A percentile compares a stretch with the other conserved stretches of the same genome.
These are phyloP conservation scores for Sphenostylis stenocarpa DNA, from an alignment of 306 rosid genomes.

Conservation along the genomic window DNA sequence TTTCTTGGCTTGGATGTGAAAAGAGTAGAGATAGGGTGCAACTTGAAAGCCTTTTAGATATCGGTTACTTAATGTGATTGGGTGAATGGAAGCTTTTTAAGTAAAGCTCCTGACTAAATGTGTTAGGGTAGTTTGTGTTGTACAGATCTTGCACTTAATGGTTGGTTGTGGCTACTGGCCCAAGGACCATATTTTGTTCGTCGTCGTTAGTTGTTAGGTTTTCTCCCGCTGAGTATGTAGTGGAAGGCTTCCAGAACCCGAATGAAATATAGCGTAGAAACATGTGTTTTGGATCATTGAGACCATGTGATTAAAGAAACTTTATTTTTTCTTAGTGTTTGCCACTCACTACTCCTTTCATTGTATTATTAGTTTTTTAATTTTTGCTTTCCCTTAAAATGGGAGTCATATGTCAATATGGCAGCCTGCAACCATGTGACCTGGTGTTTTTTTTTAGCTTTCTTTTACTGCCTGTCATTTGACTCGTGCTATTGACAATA, in stretches of 20 bases:
- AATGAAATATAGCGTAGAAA: not conserved
- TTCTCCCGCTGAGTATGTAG: not conserved
- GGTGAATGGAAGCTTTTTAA: not conserved
- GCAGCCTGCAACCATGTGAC: no score
- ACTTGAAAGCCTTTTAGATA: not conserved
- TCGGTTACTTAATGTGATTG: not conserved
- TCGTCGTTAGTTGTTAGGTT: not conserved
- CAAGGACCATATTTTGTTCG: not conserved
- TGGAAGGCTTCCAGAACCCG: not conserved
- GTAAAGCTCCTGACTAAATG: not conserved
- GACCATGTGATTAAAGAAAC: not conserved
- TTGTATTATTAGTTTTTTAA: not conserved
- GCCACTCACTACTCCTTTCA: not conserved
- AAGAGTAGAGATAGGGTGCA: not conserved
- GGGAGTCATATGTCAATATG: no score
- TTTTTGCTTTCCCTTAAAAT: not conserved
- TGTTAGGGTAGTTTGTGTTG: not conserved
- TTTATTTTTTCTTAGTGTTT: not conserved
- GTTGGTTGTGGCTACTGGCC: not conserved
- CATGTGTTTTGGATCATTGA: not conserved
- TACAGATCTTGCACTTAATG: not conserved
- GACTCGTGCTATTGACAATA: no score
- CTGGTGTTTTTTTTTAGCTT: no score
- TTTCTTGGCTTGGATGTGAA: not conserved
- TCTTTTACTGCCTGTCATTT: no score